Evolutionary conservation across 1,284 basidiomycete species (phyloP), one percentile per base, ranked within the genome.

Genomic region (Puccinia coronata): DNA sequence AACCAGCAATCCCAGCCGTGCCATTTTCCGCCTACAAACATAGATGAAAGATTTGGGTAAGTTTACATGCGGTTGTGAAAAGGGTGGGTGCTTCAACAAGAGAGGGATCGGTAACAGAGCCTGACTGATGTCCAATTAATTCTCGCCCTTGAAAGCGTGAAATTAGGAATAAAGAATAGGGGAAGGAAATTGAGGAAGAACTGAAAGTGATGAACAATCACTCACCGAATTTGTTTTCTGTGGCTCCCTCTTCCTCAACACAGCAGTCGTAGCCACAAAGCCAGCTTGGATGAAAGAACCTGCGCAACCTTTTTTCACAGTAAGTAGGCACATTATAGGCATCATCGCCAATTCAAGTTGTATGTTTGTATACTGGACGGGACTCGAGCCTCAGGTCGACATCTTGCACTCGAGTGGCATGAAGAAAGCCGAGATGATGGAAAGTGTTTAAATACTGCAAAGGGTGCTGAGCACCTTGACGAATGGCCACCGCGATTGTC

Each of bases 271-370:
- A 4, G 51, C 53, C 14, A 57, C 31, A 28, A 31, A 47, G 3
- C 67, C 47, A 31, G 31, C 67, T 57, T 73, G 71, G 71, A 73
- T n/a, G 71, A 53, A 73, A 16, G 51, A 55, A 57, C 28, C 41
- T 9, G 71, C 36, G 39, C 71, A 73, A 23, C 71, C 49, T 0
- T 59, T 73, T 6, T 73, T 55, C 16, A 57, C 23, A n/a, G 36
- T 36, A 20, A 73, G 28, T 36, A 36, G 71, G 5, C 57, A 34
- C 43, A 55, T 39, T 39, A 14, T 41, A 25, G 36, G 53, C 49
- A 73, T 73, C 23, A 57, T 53, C 71, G 53, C 23, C 51, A 31
- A 59, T n/a, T 39, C n/a, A 36, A 3, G 47, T 4, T 70, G 34
- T 16, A 53, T 53, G 47, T 53, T 28, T 18, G 34, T 34, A 36